Evolutionary conservation across 73 alveolate species (phyloP), one percentile per base, ranked within the genome.

Genomic region (Paramecium sexaurelia): DNA sequence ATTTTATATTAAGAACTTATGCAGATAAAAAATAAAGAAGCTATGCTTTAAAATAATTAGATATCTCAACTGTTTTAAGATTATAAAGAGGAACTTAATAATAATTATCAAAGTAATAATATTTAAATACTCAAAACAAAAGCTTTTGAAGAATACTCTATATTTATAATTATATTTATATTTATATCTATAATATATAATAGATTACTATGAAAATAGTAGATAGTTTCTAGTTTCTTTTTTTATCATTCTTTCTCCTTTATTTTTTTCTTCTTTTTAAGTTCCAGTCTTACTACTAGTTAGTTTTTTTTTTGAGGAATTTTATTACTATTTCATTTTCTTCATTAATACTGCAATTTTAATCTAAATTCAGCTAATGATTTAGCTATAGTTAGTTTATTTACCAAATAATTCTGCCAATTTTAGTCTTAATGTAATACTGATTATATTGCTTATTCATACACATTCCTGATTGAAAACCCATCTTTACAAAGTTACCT

Each of bases 1-100:
- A 97, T 95, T 97, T 99, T 92, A 93, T 98, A 40, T 85, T 98
- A 75, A 95, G 99, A 92, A 95, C 98, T 36, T 95, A 95, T 78
- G 99, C 99, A 2, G 97, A 96, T 20, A 98, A 96, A 90, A 90
- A 95, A 9, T 47, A 95, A 57, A 69, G 92, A 55, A 93, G 93
- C 22, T 95, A 94, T 85, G 95, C 97, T 13, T 84, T 86, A 73
- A 96, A 93, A 95, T 97, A 93, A 40, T 93, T 93, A 93, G 97
- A 92, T 75, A 92, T 92, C 15, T 82, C 55, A 29, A 94, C 95
- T 17, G 95, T 96, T 82, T 45, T 45, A 47, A 71, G 61, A 51
- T 87, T 96, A 29, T 86, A 96, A 41, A 91, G 89, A 29, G 84
- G 89, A 41, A 87, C 95, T 6, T 27, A 78, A 45, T 45, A 78